Conservation (phyloP, 1,284 basidiomycete species). For the Apiotrichum akiyoshidainum region DNA sequence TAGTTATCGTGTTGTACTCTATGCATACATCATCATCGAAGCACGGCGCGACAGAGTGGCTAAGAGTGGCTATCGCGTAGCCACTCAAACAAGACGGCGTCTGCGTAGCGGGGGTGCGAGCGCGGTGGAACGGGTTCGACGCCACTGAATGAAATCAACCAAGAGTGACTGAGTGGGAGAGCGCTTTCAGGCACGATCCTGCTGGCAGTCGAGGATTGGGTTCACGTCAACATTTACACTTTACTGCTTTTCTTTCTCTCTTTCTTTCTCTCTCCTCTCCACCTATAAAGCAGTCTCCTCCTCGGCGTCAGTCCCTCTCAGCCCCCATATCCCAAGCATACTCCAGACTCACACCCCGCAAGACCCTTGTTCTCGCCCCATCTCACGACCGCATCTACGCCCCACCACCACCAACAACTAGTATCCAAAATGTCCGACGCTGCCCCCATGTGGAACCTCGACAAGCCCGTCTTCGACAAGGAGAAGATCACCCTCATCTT, state of each 20-base stretch:
- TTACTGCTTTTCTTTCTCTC: background rate
- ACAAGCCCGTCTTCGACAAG: slow-evolving; percentile 62
- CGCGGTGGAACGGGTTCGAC: too few relatives aligned
- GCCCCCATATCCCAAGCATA: too few relatives aligned
- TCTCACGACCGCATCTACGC: background rate
- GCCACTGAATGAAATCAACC: too few relatives aligned
- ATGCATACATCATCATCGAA: background rate
- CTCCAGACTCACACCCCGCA: too few relatives aligned
- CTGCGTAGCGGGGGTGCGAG: too few relatives aligned
- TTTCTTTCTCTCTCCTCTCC: too few relatives aligned
- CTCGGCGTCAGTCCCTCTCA: background rate
- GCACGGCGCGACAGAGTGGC: background rate
- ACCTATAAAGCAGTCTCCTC: background rate
- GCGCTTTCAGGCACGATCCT: too few relatives aligned
- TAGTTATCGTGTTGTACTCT: background rate
- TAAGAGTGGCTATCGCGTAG: too few relatives aligned
- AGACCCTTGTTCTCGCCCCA: too few relatives aligned
- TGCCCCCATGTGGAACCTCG: slow-evolving; percentile 15
- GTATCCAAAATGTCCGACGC: slow-evolving; percentile 8
- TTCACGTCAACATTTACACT: background rate
- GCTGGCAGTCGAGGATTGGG: background rate
- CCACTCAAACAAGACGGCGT: too few relatives aligned
- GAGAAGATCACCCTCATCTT: slow-evolving; percentile 84
- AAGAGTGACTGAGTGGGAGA: too few relatives aligned
- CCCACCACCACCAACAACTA: background rate